A percentile compares a stretch with the other conserved stretches of the same genome.
phyloP scores from a whole-genome alignment of 2,329 filamentous ascomycete genomes.

The Penicillium sp. region DNA sequence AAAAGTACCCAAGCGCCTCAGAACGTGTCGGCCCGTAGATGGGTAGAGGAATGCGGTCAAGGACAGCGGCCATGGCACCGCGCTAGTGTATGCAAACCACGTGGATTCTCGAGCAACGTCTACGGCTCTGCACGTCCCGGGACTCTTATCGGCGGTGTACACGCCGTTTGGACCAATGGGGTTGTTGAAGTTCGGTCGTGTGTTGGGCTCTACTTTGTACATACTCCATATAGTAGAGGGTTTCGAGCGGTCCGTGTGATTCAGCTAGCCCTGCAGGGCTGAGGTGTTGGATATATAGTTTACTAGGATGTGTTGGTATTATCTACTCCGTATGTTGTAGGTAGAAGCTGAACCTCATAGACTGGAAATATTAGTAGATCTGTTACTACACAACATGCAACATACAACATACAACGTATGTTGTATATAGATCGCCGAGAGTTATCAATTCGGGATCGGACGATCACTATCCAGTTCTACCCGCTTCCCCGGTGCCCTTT shows the following conservation, averaged over 20 bases:
- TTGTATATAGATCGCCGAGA: background rate
- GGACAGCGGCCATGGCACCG: slow-evolving; percentile 7
- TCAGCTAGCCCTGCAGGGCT: background rate
- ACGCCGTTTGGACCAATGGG: background rate
- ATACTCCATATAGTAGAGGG: background rate
- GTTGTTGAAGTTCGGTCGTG: background rate
- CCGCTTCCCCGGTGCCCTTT: slow-evolving; percentile 11
- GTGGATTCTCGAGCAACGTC: slow-evolving; percentile 11
- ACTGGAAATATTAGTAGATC: too few species aligned
- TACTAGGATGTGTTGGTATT: background rate
- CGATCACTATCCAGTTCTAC: slow-evolving; percentile 10
- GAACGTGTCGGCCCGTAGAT: slow-evolving; percentile 5
- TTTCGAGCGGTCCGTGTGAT: background rate
- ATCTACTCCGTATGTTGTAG: background rate
- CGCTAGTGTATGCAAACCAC: slow-evolving; percentile 11
- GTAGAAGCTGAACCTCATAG: background rate
- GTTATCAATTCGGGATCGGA: slow-evolving; percentile 10
- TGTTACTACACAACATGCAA: too few species aligned
- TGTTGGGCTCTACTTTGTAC: background rate
- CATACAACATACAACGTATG: too few species aligned
- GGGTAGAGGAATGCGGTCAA: slow-evolving; percentile 7
- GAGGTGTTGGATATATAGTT: background rate
- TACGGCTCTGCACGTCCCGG: background rate
- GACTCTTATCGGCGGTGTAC: slow-evolving; percentile 13
- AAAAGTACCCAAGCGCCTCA: background rate